These are phyloP conservation scores for Globisporangium apiculatum DNA, from an alignment of 352 stramenopile species.

Conservation along the genomic window DNA sequence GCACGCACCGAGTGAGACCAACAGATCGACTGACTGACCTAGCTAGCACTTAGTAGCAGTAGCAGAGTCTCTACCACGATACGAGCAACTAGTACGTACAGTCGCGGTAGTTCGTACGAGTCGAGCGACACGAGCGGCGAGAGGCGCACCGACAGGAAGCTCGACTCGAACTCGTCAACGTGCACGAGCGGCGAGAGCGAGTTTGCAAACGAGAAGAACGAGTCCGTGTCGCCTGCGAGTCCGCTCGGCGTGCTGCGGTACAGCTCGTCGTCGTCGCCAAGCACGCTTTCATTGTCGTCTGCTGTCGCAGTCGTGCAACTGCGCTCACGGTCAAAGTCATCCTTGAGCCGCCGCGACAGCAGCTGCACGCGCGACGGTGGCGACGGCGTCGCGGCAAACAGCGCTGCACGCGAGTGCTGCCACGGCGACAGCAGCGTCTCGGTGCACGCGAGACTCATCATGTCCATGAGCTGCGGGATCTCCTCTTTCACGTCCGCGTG, in stretches of 20 bases:
- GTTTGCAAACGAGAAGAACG: constrained; percentile 77
- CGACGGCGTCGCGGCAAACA: constrained; percentile 18
- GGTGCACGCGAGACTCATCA: constrained; percentile 11
- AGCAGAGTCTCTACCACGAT: background rate
- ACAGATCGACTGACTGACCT: background rate
- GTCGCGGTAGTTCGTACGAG: constrained; percentile 49
- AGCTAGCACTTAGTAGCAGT: background rate
- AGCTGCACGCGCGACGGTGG: constrained; percentile 20
- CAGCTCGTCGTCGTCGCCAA: constrained; percentile 19
- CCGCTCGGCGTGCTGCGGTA: constrained; percentile 32
- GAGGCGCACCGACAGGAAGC: constrained; percentile 47
- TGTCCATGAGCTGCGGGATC: constrained; percentile 12
- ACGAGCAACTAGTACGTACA: constrained; percentile 31
- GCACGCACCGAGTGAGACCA: background rate
- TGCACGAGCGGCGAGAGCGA: constrained; percentile 60
- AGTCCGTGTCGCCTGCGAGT: constrained; percentile 47
- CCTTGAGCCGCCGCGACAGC: constrained; percentile 26
- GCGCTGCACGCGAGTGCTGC: constrained; percentile 5
- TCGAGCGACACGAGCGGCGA: constrained; percentile 50
- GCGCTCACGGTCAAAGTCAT: constrained; percentile 27
- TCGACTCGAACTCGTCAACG: constrained; percentile 53
- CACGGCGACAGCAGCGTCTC: constrained; percentile 14
- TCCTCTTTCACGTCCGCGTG: constrained; percentile 11
- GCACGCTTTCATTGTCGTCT: constrained; percentile 6
- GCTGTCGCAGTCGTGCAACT: constrained; percentile 5